Percentiles rank a stretch among this genome's conserved stretches.
Conservation (phyloP, 2,329 filamentous ascomycete genomes). For the Colletotrichum eleusines region DNA sequence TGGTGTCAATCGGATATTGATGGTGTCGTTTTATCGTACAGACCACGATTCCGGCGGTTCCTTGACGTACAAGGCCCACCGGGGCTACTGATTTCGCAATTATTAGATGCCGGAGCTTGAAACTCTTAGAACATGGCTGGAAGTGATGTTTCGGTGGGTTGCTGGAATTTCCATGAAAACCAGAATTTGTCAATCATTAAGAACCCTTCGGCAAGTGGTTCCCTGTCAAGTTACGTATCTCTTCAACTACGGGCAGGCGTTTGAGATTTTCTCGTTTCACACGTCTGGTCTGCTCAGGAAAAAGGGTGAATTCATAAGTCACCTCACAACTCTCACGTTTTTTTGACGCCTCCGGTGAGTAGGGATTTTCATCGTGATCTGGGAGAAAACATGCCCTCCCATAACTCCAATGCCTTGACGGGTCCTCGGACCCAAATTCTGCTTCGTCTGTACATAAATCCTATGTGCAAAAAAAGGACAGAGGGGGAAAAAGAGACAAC, state of each 20-base stretch:
- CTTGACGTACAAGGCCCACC: no score
- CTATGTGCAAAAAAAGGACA: conserved; percentile 13
- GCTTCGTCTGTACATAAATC: conserved; percentile 36
- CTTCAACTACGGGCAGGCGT: background rate
- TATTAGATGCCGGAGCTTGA: background rate
- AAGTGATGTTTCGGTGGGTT: background rate
- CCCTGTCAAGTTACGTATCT: no score
- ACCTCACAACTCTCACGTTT: background rate
- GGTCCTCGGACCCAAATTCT: background rate
- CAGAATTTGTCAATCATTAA: background rate
- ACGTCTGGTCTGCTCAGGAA: background rate
- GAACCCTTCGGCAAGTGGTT: background rate
- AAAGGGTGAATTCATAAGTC: background rate
- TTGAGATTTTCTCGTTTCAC: background rate
- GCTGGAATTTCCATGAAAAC: background rate
- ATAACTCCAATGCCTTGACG: conserved; percentile 31
- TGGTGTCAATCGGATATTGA: background rate
- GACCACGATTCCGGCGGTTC: background rate
- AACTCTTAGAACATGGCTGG: no score
- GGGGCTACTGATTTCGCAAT: background rate
- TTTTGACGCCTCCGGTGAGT: no score
- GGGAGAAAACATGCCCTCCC: background rate
- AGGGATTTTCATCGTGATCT: background rate
- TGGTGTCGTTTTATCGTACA: background rate
- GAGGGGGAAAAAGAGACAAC: background rate